Evolutionary conservation across 2,329 filamentous ascomycete species (phyloP).

Genomic region (Xylaria sp.): DNA sequence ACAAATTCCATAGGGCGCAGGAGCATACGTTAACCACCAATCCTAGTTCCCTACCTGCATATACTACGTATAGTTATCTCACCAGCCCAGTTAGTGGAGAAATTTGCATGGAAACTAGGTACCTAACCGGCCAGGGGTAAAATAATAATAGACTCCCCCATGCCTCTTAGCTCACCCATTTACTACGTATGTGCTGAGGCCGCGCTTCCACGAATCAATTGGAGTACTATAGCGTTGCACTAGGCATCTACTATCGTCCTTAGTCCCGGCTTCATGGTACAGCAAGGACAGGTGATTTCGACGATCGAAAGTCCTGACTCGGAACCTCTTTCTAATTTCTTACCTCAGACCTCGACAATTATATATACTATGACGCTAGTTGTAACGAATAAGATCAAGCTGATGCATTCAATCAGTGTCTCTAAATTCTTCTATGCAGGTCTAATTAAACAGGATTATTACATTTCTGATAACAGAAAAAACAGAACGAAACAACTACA

Average conservation of each 20-base stretch:
- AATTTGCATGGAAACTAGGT: background rate
- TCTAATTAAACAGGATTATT: no score
- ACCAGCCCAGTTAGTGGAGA: slow-evolving; percentile 24
- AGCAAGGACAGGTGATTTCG: no score
- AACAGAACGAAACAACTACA: background rate
- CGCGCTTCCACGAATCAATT: background rate
- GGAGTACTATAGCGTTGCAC: background rate
- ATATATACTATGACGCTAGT: no score
- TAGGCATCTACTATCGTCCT: background rate
- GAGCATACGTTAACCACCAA: slow-evolving; percentile 16
- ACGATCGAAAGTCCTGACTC: no score
- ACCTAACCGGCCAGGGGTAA: background rate
- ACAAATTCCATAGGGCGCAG: slow-evolving; percentile 38
- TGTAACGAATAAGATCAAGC: no score
- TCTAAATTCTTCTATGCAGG: no score
- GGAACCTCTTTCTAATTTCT: no score
- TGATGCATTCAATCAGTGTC: no score
- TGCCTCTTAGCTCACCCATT: background rate
- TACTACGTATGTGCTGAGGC: background rate
- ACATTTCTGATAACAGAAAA: background rate
- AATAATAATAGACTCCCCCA: background rate
- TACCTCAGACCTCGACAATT: no score
- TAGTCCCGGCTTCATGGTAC: background rate
- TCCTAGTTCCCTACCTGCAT: background rate
- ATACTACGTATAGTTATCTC: background rate